Evolutionary conservation across 1,284 basidiomycete genomes (phyloP), one percentile per base, ranked within the genome.

Genomic region (Sanghuangporus baumii): DNA sequence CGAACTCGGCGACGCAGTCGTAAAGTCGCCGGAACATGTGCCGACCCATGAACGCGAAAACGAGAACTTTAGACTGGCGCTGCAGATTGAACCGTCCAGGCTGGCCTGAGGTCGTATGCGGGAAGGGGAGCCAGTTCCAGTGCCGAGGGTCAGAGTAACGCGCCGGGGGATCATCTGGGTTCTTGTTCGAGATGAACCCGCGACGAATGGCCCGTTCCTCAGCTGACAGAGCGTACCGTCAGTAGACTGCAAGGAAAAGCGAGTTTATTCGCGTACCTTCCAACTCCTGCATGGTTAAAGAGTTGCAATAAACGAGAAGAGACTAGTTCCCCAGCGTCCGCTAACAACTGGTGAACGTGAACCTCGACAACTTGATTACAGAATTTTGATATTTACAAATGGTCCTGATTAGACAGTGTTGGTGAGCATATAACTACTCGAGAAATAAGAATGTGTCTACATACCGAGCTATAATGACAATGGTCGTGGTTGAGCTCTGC

Each of bases 41-140:
- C 6, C 62, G 58, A 12, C 62, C 62, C 50, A 64, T 64, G 46
- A 64, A 64, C 16, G 58, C 54, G 47, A 64, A 64, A n/a, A 62
- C 61, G 7, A 62, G 31, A n/a, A 58, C 56, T 43, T 62, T 62
- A n/a, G 34, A 41, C 37, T 62, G 61, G 11, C 55, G 43, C 40
- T 57, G 55, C 16, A 62, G 55, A 52, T 54, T 62, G 56, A 62
- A 62, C 1, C 61, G 61, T 8, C 20, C 37, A 20, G 61, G 61
- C 34, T 62, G 61, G 11, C 61, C 61, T 2, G 61, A 46, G 11
- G 55, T 62, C 37, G 55, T 62, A 31, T 62, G 61, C n/a, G 60
- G 61, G 26, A 52, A 62, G n/a, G 61, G 61, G 7, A 62, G 38
- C 61, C 55, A 58, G 40, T 58, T 62, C n/a, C 36, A 51, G 47